Conservation (phyloP, 2,329 filamentous ascomycete genomes). For the Cryphonectria japonica region DNA sequence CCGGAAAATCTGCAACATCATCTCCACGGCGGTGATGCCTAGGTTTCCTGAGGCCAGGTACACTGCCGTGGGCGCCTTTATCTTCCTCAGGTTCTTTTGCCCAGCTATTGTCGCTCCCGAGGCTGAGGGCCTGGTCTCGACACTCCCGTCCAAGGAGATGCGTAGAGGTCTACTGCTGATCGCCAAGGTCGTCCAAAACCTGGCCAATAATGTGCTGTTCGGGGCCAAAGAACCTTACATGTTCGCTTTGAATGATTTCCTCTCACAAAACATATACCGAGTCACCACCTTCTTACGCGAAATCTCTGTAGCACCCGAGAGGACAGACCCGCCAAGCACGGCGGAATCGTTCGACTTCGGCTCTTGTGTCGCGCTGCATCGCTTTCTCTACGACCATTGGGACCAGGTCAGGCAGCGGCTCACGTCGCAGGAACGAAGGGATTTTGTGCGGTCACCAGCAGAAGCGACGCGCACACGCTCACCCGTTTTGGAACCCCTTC, state of each 20-base stretch:
- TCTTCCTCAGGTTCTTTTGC: conserved; percentile 74
- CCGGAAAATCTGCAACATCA: conserved; percentile 70
- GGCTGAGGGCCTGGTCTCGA: conserved; percentile 65
- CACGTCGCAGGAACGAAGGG: conserved; percentile 61
- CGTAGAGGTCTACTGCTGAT: conserved; percentile 69
- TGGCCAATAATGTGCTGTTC: conserved; percentile 73
- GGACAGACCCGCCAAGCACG: conserved; percentile 44
- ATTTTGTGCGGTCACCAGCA: conserved; percentile 57
- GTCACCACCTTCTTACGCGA: conserved; percentile 70
- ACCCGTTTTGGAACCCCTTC: conserved; percentile 62
- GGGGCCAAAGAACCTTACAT: conserved; percentile 75
- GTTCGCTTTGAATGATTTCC: conserved; percentile 71
- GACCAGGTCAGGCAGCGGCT: conserved; percentile 70
- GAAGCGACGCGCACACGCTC: conserved; percentile 56
- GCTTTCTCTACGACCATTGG: conserved; percentile 74
- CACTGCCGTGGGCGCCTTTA: conserved; percentile 71
- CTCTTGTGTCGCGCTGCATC: conserved; percentile 70
- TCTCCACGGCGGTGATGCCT: conserved; percentile 64
- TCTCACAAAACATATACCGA: conserved; percentile 69
- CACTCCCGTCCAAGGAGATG: conserved; percentile 69
- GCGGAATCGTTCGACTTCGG: conserved; percentile 68
- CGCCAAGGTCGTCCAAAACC: conserved; percentile 72
- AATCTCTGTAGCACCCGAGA: conserved; percentile 63
- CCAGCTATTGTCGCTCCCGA: conserved; percentile 73
- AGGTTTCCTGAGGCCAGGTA: conserved; percentile 73